Conservation (phyloP, 176 grass and related monocot genomes). For the Raddia distichophylla region DNA sequence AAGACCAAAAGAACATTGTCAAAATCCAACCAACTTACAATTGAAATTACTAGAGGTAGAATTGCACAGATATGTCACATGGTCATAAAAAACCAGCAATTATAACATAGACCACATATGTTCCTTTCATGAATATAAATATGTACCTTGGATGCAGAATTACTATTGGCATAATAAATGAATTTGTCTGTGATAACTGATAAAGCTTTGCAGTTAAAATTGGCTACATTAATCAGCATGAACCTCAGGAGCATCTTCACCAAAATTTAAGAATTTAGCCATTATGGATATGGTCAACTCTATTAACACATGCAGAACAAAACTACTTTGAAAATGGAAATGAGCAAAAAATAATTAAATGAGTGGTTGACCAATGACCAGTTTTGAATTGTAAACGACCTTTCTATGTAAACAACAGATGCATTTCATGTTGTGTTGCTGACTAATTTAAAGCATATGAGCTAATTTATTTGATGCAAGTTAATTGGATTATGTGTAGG, state of each 20-base stretch:
- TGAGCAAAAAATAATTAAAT: not conserved
- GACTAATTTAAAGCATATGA: conserved; percentile 13
- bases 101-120: not conserved
- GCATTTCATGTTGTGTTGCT: conserved; percentile 14
- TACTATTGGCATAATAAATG: not conserved
- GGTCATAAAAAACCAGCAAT: not conserved
- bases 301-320: conserved; percentile 2
- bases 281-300: not conserved
- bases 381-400: not conserved
- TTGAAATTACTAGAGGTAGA: not conserved
- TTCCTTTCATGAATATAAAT: not conserved
- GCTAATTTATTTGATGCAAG: conserved; percentile 11
- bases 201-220: conserved; percentile 6
- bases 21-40: conserved; percentile 35
- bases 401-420: conserved; percentile 9
- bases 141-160: not conserved
- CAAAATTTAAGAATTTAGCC: conserved; percentile 23
- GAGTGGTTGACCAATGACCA: conserved; percentile 21
- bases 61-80: not conserved
- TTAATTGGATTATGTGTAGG: conserved; percentile 15
- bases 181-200: not conserved
- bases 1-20: conserved; percentile 32
- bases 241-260: not conserved
- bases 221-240: not conserved
- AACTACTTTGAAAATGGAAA: not conserved